A percentile compares a stretch with the other conserved stretches of the same genome.
These are phyloP conservation scores for Penicillium desertorum DNA, from an alignment of 495 filamentous ascomycete genomes.

Conservation along the genomic window DNA sequence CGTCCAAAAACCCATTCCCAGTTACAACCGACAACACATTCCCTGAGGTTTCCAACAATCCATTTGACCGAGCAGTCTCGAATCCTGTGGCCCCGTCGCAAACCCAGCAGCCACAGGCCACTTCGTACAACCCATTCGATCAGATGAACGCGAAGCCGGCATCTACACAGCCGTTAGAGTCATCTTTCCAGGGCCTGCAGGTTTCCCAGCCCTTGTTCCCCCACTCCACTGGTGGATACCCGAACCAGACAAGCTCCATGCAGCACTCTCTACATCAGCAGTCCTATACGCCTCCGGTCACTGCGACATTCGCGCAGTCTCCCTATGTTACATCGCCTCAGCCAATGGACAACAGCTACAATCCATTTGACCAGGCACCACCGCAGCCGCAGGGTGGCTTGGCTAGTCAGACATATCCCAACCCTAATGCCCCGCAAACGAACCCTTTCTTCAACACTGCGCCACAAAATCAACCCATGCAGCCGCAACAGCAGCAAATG, in stretches of 20 bases:
- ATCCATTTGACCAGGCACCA: conserved; percentile 63
- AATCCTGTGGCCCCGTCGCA: conserved; percentile 31
- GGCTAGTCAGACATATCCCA: conserved; percentile 32
- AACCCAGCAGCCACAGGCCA: conserved; percentile 18
- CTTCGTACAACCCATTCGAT: conserved; percentile 68
- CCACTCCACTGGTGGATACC: conserved; percentile 77
- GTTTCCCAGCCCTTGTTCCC: conserved; percentile 74
- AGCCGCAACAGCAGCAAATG: conserved; percentile 27
- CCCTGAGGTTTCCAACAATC: conserved; percentile 37
- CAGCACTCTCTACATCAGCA: conserved; percentile 52
- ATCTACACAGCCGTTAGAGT: conserved; percentile 61
- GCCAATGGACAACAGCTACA: conserved; percentile 50
- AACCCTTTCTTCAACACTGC: conserved; percentile 57
- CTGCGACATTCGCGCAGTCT: conserved; percentile 56
- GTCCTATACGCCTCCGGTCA: conserved; percentile 59
- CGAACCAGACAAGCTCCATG: conserved; percentile 51
- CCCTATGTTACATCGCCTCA: conserved; percentile 45
- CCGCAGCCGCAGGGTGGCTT: conserved; percentile 42
- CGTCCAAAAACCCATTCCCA: conserved; percentile 23
- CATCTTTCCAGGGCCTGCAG: conserved; percentile 72
- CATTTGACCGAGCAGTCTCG: conserved; percentile 49
- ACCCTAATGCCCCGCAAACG: conserved; percentile 35
- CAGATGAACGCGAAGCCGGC: conserved; percentile 35
- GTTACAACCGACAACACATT: conserved; percentile 4
- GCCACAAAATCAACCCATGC: conserved; percentile 33